Conservation (phyloP, 148 eudicot genomes). For the Cornus florida region DNA sequence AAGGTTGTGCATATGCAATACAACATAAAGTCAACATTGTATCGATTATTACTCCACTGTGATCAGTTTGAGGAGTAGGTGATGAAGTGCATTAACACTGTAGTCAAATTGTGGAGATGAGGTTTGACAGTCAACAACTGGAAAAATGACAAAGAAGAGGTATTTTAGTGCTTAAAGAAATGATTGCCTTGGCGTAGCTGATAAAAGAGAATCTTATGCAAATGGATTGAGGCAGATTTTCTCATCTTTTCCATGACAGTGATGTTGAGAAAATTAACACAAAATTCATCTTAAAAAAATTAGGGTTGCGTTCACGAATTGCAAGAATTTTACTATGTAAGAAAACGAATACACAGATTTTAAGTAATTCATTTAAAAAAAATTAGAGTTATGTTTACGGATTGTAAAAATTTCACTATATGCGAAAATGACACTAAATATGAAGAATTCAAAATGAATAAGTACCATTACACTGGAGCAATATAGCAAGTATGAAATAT, state of each 20-base stretch:
- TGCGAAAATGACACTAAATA: too few species aligned
- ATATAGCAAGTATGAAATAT: too few species aligned
- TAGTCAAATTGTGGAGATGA: constrained; percentile 2
- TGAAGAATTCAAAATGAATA: too few species aligned
- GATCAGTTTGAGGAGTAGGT: neutral
- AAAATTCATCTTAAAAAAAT: too few species aligned
- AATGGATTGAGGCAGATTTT: constrained; percentile 6
- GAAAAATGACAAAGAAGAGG: neutral
- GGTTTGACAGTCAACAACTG: constrained; percentile 2
- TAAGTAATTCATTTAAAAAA: too few species aligned
- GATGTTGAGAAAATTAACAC: too few species aligned
- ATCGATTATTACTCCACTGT: neutral
- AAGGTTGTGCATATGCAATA: neutral
- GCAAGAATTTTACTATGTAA: too few species aligned
- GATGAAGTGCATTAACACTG: constrained; percentile 1
- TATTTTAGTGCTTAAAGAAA: neutral
- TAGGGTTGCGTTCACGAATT: too few species aligned
- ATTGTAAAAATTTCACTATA: too few species aligned
- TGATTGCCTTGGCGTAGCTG: neutral
- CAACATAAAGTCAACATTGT: neutral
- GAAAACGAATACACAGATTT: too few species aligned
- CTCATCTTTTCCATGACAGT: constrained; percentile 1
- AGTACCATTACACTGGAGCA: too few species aligned
- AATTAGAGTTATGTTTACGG: too few species aligned
- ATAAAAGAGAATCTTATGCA: neutral